A percentile compares a stretch with the other conserved stretches of the same genome.
Evolutionary conservation across 2,329 filamentous ascomycete species (phyloP).

Genomic region (Ceratocystis cubensis): DNA sequence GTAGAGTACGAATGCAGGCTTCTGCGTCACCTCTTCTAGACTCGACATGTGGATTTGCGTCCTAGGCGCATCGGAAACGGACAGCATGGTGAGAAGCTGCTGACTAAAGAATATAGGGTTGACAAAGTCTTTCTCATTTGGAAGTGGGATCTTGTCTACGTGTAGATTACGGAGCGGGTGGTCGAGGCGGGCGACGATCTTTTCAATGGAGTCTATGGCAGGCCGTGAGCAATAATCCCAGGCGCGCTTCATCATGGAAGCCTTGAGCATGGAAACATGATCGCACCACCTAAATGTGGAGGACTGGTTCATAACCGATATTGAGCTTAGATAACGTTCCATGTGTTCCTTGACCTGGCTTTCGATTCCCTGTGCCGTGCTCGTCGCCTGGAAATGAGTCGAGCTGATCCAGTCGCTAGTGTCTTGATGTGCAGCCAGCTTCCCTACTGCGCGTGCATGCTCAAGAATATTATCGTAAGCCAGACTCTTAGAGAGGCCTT

Average conservation of each 20-base stretch:
- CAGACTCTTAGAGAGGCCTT: not conserved
- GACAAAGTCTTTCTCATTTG: not conserved
- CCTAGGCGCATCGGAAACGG: not conserved
- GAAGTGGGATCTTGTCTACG: not conserved
- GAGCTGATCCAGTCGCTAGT: not conserved
- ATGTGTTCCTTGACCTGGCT: not conserved
- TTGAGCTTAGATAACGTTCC: not conserved
- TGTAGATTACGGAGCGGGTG: constrained; percentile 6
- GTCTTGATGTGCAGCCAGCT: not conserved
- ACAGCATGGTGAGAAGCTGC: not conserved
- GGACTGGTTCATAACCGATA: not conserved
- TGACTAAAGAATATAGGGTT: not conserved
- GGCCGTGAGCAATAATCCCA: not conserved
- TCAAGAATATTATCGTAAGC: not conserved
- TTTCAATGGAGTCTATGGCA: not conserved
- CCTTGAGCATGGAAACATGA: not conserved
- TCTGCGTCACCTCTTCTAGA: not conserved
- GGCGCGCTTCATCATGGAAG: not conserved
- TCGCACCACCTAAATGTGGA: not conserved
- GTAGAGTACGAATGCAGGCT: constrained; percentile 5
- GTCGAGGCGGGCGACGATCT: not conserved
- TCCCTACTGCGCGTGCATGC: not conserved
- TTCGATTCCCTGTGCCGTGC: not conserved
- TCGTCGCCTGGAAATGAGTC: not conserved
- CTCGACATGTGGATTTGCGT: not conserved